These are phyloP conservation scores for Erigeron canadensis DNA, from an alignment of 129 eudicot genomes.

Conservation along the genomic window DNA sequence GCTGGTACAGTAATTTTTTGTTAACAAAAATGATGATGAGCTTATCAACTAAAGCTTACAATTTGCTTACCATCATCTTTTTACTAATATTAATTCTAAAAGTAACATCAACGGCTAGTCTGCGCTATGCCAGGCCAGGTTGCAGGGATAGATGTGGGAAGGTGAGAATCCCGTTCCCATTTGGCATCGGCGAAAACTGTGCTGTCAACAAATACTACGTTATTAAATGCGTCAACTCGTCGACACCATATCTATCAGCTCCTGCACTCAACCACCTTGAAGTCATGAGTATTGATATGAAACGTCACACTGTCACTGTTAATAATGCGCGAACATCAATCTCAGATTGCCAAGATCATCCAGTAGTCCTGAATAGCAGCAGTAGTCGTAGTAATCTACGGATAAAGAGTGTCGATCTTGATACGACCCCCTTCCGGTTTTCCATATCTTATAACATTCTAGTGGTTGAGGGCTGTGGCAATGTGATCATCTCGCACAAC, in stretches of 20 bases:
- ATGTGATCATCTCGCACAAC: slow-evolving; percentile 1
- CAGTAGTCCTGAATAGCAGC: not conserved
- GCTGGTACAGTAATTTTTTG: too few species aligned
- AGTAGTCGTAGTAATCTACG: not conserved
- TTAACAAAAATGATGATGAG: not conserved
- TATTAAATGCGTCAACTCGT: slow-evolving; percentile 15
- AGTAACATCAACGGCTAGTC: not conserved
- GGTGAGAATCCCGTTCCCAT: slow-evolving; percentile 26
- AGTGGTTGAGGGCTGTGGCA: slow-evolving; percentile 10
- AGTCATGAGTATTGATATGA: not conserved
- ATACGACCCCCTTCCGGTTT: slow-evolving; percentile 15
- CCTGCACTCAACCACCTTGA: not conserved
- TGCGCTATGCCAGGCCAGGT: not conserved
- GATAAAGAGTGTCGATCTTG: not conserved
- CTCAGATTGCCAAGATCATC: not conserved
- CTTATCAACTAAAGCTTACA: not conserved
- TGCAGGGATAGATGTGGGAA: slow-evolving; percentile 8
- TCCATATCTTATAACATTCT: slow-evolving; percentile 7
- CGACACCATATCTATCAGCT: slow-evolving; percentile 18
- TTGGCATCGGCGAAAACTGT: not conserved
- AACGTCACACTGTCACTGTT: slow-evolving; percentile 4
- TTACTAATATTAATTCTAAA: not conserved
- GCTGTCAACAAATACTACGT: too few species aligned
- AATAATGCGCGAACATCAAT: not conserved
- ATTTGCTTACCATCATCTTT: not conserved